Conservation (phyloP, 202 grass and related monocot genomes). For the Setaria italica region DNA sequence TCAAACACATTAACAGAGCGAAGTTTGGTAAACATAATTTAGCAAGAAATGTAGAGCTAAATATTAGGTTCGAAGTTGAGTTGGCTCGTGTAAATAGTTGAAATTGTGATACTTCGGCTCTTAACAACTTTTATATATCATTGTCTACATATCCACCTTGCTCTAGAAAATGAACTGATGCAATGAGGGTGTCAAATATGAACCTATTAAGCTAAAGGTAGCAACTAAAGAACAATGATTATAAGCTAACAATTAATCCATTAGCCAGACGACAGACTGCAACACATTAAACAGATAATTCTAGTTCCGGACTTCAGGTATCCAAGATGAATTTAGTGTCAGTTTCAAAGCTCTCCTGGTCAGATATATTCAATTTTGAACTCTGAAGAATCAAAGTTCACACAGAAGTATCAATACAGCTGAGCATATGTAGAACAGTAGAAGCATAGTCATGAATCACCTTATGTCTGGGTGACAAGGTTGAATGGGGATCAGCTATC, state of each 20-base stretch:
- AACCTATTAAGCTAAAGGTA: neutral
- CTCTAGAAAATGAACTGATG: slow-evolving; percentile 5
- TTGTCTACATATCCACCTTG: neutral
- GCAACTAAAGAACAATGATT: neutral
- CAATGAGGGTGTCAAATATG: neutral
- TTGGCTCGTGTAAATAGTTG: neutral
- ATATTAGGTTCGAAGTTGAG: slow-evolving; percentile 20
- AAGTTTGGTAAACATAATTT: slow-evolving; percentile 1
- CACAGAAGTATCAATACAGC: neutral
- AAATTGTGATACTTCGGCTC: neutral
- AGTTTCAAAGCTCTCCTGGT: neutral
- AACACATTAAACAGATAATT: neutral
- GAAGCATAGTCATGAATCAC: slow-evolving; percentile 48
- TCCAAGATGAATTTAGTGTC: neutral
- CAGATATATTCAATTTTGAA: slow-evolving; percentile 20
- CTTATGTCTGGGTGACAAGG: slow-evolving; percentile 68
- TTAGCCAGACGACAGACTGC: neutral
- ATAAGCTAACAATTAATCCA: slow-evolving; percentile 7
- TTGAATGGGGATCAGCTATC: slow-evolving; percentile 5
- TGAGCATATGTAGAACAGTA: neutral
- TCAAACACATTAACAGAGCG: slow-evolving; percentile 4
- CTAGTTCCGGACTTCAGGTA: slow-evolving; percentile 9
- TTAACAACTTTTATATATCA: neutral
- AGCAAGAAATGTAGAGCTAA: neutral
- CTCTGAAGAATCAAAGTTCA: neutral